Evolutionary conservation across 345 rosid genomes (phyloP).

Genomic region (Toxicodendron radicans): DNA sequence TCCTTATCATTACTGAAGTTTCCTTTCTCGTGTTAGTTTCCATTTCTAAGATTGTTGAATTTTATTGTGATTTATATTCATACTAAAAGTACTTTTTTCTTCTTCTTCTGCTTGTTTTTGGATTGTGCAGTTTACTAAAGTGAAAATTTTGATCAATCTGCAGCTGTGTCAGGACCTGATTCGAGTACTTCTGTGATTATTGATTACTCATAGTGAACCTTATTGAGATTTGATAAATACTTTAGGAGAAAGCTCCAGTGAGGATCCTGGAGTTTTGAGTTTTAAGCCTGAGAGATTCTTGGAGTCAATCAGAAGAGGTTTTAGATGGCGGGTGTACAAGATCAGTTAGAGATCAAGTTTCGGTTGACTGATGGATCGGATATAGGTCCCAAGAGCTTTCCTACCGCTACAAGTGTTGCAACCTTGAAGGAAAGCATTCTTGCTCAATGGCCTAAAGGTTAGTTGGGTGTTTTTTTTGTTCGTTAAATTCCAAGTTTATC

Average conservation of each 20-base stretch:
- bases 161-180: constrained; percentile 9
- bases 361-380: constrained; percentile 88
- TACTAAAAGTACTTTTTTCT: background rate
- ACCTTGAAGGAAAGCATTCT: constrained; percentile 92
- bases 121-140: constrained; percentile 29
- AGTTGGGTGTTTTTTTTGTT: constrained; percentile 20
- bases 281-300: constrained; percentile 24
- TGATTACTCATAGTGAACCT: constrained; percentile 19
- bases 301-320: constrained; percentile 17
- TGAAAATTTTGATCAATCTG: constrained; percentile 21
- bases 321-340: constrained; percentile 71
- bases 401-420: constrained; percentile 80
- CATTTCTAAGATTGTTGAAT: constrained; percentile 12
- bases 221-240: constrained; percentile 22
- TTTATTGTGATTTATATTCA: constrained; percentile 2
- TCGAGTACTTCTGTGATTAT: constrained; percentile 21
- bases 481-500: constrained; percentile 2
- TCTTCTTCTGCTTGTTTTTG: constrained; percentile 8
- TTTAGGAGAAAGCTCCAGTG: constrained; percentile 20
- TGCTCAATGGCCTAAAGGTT: constrained; percentile 98
- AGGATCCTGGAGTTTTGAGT: constrained; percentile 26
- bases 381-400: constrained; percentile 88
- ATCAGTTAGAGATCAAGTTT: constrained; percentile 92
- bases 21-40: constrained; percentile 13
- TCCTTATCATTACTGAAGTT: background rate